A percentile compares a stretch with the other conserved stretches of the same genome.
These are phyloP conservation scores for Apiospora sp. DNA, from an alignment of 2,329 filamentous ascomycete species.

Conservation along the genomic window DNA sequence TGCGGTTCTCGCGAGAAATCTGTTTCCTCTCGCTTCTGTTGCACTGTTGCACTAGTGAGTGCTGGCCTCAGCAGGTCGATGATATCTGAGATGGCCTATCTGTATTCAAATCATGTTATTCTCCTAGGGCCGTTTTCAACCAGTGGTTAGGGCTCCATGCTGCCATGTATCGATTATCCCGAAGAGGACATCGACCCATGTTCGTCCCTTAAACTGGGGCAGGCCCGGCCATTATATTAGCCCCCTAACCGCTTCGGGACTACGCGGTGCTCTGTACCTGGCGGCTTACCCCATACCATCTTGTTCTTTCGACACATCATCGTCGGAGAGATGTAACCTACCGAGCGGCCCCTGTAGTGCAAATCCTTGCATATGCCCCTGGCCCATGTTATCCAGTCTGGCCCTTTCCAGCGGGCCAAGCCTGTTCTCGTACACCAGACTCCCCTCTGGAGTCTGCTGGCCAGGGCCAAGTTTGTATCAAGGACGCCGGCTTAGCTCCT, in stretches of 20 bases:
- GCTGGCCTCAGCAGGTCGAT: background rate
- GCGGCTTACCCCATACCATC: slow-evolving; percentile 42
- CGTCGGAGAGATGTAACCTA: slow-evolving; percentile 52
- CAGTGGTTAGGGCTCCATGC: background rate
- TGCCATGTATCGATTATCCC: slow-evolving; percentile 2
- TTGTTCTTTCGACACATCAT: slow-evolving; percentile 47
- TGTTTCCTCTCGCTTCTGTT: slow-evolving; percentile 10
- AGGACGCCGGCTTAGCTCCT: slow-evolving; percentile 58
- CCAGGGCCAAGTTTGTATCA: slow-evolving; percentile 53
- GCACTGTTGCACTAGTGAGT: slow-evolving; percentile 11
- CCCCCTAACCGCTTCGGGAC: slow-evolving; percentile 21
- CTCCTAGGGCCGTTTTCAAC: slow-evolving; percentile 14
- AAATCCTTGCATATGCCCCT: slow-evolving; percentile 46
- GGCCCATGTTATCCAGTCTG: slow-evolving; percentile 41
- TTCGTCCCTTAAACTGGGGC: slow-evolving; percentile 13
- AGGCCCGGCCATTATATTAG: slow-evolving; percentile 26
- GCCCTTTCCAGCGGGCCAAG: slow-evolving; percentile 49
- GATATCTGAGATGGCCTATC: slow-evolving; percentile 16
- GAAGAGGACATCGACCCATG: slow-evolving; percentile 19
- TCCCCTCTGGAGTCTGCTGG: slow-evolving; percentile 39
- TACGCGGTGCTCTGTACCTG: slow-evolving; percentile 20
- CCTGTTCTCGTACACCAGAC: slow-evolving; percentile 45
- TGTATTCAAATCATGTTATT: slow-evolving; percentile 15
- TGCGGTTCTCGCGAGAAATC: slow-evolving; percentile 12
- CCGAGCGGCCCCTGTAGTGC: slow-evolving; percentile 41